Evolutionary conservation across 2,329 filamentous ascomycete species (phyloP), one percentile per base, ranked within the genome.

Genomic region (Fusarium sp.): DNA sequence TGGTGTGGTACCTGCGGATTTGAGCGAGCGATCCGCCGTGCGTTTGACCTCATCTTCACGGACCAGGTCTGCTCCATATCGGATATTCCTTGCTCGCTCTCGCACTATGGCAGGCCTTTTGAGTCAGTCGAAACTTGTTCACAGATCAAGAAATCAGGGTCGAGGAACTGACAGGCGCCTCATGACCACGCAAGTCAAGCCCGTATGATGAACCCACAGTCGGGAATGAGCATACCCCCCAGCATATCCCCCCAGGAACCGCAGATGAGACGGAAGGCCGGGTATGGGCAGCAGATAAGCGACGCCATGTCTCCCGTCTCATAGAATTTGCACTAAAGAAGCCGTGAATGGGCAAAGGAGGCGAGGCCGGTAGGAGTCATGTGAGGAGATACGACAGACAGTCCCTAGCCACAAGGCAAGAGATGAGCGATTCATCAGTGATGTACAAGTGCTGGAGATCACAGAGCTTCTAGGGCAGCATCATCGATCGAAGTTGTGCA

Each of bases 1-100:
- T 72, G 47, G 62, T 60, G 58, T 35, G 60, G 70, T 68, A 71
- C 63, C 52, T 66, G 63, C 73, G 74, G 67, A 75, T 70, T 71
- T 74, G 57, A 70, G 75, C 69, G 74, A 76, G 71, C 69, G 65
- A 76, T 65, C 71, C 71, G 73, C 69, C 75, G 68, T 71, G 62
- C 70, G 77, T 77, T 74, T 78, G 72, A 77, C 76, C 76, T 70
- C 68, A 75, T 70, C 64, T 72, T 66, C 71, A 74, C 69, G 62
- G 70, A 65, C 65, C 68, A 70, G 68, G 70, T 65, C 57, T n/a
- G 70, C 57, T 25, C 66, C 63, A 70, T 64, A 62, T 75, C 27
- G 66, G 67, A 74, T 50, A 72, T 73, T 30, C 66, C 69, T 71
- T 58, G 60, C 65, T 59, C 63, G 67, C 37, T 32, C 61, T 61